Percentiles rank a stretch among this genome's conserved stretches.
phyloP scores from a whole-genome alignment of 2,329 filamentous ascomycete genomes.

The Aspergillus texensis region DNA sequence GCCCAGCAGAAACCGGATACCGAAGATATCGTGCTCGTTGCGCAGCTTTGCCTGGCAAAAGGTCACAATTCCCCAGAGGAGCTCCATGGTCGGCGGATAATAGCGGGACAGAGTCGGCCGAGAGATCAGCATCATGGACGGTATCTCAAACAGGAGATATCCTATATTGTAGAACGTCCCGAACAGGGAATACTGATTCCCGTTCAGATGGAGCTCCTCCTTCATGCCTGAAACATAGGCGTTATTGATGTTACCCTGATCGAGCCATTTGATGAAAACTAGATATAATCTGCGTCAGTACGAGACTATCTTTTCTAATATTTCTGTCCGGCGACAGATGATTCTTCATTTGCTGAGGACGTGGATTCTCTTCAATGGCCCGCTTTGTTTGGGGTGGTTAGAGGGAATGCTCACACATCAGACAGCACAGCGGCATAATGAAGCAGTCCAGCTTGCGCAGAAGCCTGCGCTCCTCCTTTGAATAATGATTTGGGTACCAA shows the following conservation, averaged over 20 bases:
- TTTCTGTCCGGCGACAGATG: too few relatives aligned
- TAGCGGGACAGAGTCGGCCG: constrained; percentile 32
- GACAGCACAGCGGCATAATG: too few relatives aligned
- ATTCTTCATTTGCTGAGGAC: too few relatives aligned
- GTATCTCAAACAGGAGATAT: constrained; percentile 37
- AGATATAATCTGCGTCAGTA: too few relatives aligned
- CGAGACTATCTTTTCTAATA: too few relatives aligned
- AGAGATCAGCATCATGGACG: constrained; percentile 32
- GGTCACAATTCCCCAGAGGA: constrained; percentile 39
- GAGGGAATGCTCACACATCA: too few relatives aligned
- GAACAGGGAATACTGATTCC: constrained; percentile 36
- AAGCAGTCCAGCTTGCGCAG: too few relatives aligned
- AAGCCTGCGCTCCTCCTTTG: too few relatives aligned
- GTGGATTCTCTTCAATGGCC: too few relatives aligned
- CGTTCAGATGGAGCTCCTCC: constrained; percentile 34
- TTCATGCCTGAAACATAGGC: constrained; percentile 38
- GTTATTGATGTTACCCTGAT: constrained; percentile 38
- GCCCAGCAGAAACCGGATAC: constrained; percentile 37
- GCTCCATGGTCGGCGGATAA: constrained; percentile 34
- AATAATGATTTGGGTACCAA: too few relatives aligned
- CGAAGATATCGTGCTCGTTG: constrained; percentile 37
- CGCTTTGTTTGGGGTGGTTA: too few relatives aligned
- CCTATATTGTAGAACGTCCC: constrained; percentile 35
- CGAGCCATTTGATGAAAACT: constrained; percentile 10
- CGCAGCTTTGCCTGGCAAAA: constrained; percentile 37